Base-by-base conservation (phyloP, 495 filamentous ascomycete species). In the Penicillium bialowiezense region DNA sequence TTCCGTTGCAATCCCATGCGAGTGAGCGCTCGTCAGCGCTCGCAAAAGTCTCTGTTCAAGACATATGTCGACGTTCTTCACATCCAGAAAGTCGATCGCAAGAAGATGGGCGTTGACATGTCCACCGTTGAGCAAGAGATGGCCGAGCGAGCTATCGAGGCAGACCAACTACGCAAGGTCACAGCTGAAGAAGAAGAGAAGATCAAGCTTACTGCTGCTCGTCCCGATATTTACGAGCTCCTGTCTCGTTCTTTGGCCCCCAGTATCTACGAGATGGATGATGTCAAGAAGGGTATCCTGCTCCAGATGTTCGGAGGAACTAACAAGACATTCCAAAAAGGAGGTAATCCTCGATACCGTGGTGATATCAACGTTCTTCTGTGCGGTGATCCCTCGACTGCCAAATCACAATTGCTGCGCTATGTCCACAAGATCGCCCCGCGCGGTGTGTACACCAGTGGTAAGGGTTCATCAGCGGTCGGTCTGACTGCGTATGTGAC, bases 401-500 rank as follows among this genome's bases (percentile, higher is more conserved):
- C 93, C 10, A 98, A 98, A 67, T 98, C 93, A 7, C 95, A 98
- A 66, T 65, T 98, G 18, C 79, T 98, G 44, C 78, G 88, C 51
- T 98, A 98, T 59, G 86, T 98, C 2, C 91, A 98, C 78, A 91
- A 95, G 69, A 98, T 97, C 59, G 95, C 93, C 3, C 93, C 95
- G 34, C 86, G 93, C 31, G 93, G 95, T 67, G 90, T 98, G 2
- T 98, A 97, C 68, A 97, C 93, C 24, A 95, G 88, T 58, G 93
- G 93, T 39, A 97, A 98, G 61, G 95, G 93, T 40, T 96, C 92
- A 6, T 97, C 91, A 5, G 93, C 93, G 20, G 93, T 98, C 38
- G 93, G 93, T 86, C 78, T 98, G n/a, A 98, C 93, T 1, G 93
- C 93, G 29, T 98, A 98, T 52, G 86, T 98, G 29, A 98, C 90